A percentile compares a stretch with the other conserved stretches of the same genome.
These are phyloP conservation scores for Actinomucor elegans DNA, from an alignment of 371 early-diverging fungal genomes.

Conservation along the genomic window DNA sequence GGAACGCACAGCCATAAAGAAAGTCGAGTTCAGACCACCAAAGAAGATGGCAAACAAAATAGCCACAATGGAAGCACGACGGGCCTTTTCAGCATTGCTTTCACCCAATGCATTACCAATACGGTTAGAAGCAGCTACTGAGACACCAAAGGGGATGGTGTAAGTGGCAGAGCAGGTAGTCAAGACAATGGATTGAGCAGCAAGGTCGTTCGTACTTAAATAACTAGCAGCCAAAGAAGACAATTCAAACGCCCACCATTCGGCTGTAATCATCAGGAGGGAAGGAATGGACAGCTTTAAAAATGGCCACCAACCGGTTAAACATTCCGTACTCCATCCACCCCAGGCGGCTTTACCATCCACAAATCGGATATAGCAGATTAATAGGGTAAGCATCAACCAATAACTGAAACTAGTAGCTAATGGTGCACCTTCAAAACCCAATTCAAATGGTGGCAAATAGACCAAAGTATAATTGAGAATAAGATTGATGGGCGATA, in stretches of 20 bases:
- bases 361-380: conserved; percentile 64
- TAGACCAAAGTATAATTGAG: conserved; percentile 75
- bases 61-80: conserved; percentile 38
- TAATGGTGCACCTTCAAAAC: conserved; percentile 80
- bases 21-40: conserved; percentile 27
- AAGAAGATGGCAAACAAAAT: conserved; percentile 43
- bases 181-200: conserved; percentile 80
- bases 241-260: conserved; percentile 73
- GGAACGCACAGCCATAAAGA: conserved; percentile 38
- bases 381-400: conserved; percentile 56
- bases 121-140: conserved; percentile 73
- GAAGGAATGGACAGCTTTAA: conserved; percentile 68
- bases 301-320: conserved; percentile 65
- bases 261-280: conserved; percentile 68
- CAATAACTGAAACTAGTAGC: conserved; percentile 74
- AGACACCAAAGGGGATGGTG: conserved; percentile 67
- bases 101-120: conserved; percentile 76
- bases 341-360: conserved; percentile 76
- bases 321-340: conserved; percentile 72
- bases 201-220: conserved; percentile 73
- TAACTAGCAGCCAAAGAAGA: conserved; percentile 78
- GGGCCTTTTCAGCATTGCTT: conserved; percentile 40
- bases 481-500: conserved; percentile 68
- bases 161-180: conserved; percentile 69
- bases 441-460: conserved; percentile 61